Evolutionary conservation across 2,329 filamentous ascomycete genomes (phyloP).

Genomic region (Aurifilum marmelostoma): DNA sequence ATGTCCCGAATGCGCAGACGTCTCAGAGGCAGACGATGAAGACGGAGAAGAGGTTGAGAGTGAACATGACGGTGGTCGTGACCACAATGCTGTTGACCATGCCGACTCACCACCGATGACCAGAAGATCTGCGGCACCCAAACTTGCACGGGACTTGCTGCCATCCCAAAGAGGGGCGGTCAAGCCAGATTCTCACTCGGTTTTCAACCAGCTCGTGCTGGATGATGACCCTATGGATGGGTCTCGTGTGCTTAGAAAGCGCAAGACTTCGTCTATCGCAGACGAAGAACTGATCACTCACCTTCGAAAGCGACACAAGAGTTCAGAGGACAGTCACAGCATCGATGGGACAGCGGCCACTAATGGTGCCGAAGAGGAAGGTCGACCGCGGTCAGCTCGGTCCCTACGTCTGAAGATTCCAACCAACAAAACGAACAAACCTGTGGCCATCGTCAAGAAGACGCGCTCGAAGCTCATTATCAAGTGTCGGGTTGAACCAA

Average conservation of each 20-base stretch:
- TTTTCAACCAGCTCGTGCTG: slow-evolving; percentile 73
- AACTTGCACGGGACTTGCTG: slow-evolving; percentile 71
- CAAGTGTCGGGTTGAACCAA: slow-evolving; percentile 59
- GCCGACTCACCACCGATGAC: slow-evolving; percentile 45
- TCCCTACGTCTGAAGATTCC: slow-evolving; percentile 59
- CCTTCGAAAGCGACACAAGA: slow-evolving; percentile 58
- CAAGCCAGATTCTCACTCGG: slow-evolving; percentile 73
- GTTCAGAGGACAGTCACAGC: slow-evolving; percentile 49
- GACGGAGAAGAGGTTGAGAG: slow-evolving; percentile 35
- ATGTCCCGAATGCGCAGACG: slow-evolving; percentile 52
- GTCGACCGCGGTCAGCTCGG: slow-evolving; percentile 54
- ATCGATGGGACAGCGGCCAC: slow-evolving; percentile 34
- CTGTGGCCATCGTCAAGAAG: slow-evolving; percentile 48
- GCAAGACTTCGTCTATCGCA: slow-evolving; percentile 76
- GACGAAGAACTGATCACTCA: slow-evolving; percentile 60
- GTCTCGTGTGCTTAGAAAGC: slow-evolving; percentile 77
- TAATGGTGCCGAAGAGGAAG: slow-evolving; percentile 38
- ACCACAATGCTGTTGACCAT: slow-evolving; percentile 38
- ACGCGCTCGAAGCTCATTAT: slow-evolving; percentile 55
- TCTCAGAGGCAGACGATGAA: slow-evolving; percentile 38
- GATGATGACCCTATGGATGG: slow-evolving; percentile 76
- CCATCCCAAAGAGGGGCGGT: slow-evolving; percentile 67
- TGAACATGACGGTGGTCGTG: slow-evolving; percentile 33
- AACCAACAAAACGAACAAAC: slow-evolving; percentile 41
- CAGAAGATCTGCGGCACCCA: slow-evolving; percentile 63